phyloP scores from a whole-genome alignment of 208 protist genomes.

The Crithidia thermophila region DNA sequence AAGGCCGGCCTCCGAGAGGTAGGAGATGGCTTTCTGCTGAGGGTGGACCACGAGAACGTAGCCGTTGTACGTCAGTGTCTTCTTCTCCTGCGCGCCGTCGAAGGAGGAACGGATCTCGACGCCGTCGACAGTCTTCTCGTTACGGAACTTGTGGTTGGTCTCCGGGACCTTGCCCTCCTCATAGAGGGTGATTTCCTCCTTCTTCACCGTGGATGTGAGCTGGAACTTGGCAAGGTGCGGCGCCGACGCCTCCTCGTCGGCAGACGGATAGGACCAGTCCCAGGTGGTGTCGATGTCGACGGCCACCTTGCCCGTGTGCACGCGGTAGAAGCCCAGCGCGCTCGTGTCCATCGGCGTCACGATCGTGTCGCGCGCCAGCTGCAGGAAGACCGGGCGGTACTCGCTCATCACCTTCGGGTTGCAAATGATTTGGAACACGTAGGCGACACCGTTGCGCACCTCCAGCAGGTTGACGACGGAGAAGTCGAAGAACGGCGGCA shows the following conservation, averaged over 20 bases:
- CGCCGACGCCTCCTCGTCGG: neutral
- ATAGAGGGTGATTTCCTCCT: conserved; percentile 64
- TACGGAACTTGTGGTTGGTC: conserved; percentile 39
- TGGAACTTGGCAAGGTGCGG: conserved; percentile 40
- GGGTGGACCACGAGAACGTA: conserved; percentile 64
- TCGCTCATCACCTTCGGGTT: conserved; percentile 62
- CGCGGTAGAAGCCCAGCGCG: conserved; percentile 51
- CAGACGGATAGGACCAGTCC: conserved; percentile 45
- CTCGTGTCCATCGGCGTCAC: conserved; percentile 46
- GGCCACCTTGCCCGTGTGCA: conserved; percentile 48
- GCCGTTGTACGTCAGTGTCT: conserved; percentile 50
- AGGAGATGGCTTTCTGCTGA: conserved; percentile 62
- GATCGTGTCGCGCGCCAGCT: conserved; percentile 55
- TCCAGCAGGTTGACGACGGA: conserved; percentile 74
- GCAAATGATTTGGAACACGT: conserved; percentile 85
- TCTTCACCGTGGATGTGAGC: conserved; percentile 57
- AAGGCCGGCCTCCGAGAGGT: conserved; percentile 45
- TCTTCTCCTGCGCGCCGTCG: conserved; percentile 60
- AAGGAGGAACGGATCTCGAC: conserved; percentile 51
- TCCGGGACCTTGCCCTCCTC: conserved; percentile 36
- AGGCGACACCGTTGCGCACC: conserved; percentile 70
- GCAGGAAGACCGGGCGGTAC: conserved; percentile 61
- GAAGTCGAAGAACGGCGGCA: conserved; percentile 74
- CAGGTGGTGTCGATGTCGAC: conserved; percentile 64
- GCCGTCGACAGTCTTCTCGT: conserved; percentile 51